Evolutionary conservation across 1,139 yeast species (phyloP), one percentile per base, ranked within the genome.

Genomic region (Blastobotrys illinoisensis): DNA sequence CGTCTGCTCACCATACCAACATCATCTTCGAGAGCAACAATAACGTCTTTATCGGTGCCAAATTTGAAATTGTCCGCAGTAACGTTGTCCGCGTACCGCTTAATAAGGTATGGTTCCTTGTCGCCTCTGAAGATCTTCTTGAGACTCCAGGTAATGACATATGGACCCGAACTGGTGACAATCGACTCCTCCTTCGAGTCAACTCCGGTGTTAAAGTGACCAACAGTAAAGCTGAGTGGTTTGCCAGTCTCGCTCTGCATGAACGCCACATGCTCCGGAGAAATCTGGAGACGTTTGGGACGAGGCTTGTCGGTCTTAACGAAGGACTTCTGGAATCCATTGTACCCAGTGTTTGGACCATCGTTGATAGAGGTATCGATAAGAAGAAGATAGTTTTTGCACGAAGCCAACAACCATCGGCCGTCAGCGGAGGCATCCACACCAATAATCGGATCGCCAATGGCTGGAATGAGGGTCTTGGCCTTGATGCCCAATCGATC

Each of bases 381-480:
- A 50, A 90, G 76, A 55, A 89, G 73, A 56, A 89, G 71, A 65
- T 86, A 87, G 1, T 82, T 79, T 62, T 77, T 74, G 72, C 93
- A 87, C 0, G 97, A 89, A 1, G 90, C 95, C 58, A 90, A 73
- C 46, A 89, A 64, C 88, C 91, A 89, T 64, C 81, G 76, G 55
- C 97, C 97, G 67, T 87, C 95, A 21, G 85, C 82, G 5, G 95
- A 83, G 1, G 81, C 82, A 56, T 86, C 91, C 24, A 88, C 64
- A 23, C 86, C 86, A 50, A 77, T 71, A 50, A 86, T 80, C 1
- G 82, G 74, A 60, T 88, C 95, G 14, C 96, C 96, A 54, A 89
- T 73, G 0, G 95, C 88, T 1, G 96, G 96, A 44, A 89, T 72
- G 19, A 80, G 77, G 0, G 93, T 83, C 71, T 85, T 88, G 0